Percentiles rank a stretch among this genome's conserved stretches.
Conservation (phyloP, 768 basidiomycete genomes). For the Leucocoprinus leucothites region DNA sequence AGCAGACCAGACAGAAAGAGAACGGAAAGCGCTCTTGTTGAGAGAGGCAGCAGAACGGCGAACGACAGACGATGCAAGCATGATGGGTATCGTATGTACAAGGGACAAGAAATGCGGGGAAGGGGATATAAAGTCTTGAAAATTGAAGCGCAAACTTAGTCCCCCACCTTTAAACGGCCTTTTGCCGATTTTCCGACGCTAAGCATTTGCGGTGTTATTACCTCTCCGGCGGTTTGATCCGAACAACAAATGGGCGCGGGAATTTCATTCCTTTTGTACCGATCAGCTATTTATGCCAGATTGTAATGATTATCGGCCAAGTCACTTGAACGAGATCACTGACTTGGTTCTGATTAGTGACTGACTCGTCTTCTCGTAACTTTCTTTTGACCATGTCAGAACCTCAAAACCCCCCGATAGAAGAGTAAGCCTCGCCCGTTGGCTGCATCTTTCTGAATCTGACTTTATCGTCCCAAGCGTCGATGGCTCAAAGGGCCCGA, state of each 20-base stretch:
- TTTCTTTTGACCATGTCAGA: constrained; percentile 12
- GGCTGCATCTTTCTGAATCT: background rate
- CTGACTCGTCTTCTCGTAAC: background rate
- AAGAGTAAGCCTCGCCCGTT: constrained; percentile 20
- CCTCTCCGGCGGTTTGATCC: constrained; percentile 23
- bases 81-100: constrained; percentile 21
- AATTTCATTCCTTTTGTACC: constrained; percentile 13
- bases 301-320: constrained; percentile 14
- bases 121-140: constrained; percentile 16
- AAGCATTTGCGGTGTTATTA: constrained; percentile 13
- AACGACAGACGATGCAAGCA: constrained; percentile 48
- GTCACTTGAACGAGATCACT: background rate
- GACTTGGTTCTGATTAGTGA: background rate
- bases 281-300: constrained; percentile 17
- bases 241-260: constrained; percentile 6
- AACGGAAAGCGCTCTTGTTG: constrained; percentile 34
- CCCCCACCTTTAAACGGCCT: constrained; percentile 8
- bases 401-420: constrained; percentile 20
- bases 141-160: background rate
- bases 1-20: constrained; percentile 73
- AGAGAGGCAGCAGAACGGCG: constrained; percentile 46
- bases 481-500: constrained; percentile 44
- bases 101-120: constrained; percentile 16
- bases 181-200: constrained; percentile 20
- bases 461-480: constrained; percentile 14